Base-by-base conservation (phyloP, 495 filamentous ascomycete genomes). In the Aspergillus heteromorphus region DNA sequence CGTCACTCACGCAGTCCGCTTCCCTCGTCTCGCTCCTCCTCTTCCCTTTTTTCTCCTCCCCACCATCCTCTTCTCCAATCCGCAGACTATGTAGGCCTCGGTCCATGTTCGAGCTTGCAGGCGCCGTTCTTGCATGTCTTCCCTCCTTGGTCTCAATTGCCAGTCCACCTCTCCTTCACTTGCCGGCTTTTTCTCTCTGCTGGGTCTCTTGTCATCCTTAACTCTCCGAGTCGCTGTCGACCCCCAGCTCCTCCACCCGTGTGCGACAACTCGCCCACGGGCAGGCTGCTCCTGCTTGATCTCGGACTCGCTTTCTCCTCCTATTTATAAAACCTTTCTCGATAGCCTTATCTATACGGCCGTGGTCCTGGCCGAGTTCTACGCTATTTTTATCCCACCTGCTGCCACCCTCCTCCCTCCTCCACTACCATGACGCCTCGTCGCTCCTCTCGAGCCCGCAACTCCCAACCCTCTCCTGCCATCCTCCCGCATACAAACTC, bases 361-460 rank as follows among this genome's bases (percentile, higher is more conserved):
- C 30, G 45, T 48, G 21, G 21, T 52, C 45, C 16, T 50, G 30
- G 45, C 36, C 54, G 41, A 54, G 43, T 47, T 51, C 20, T 31
- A 45, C 42, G 23, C 48, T 63, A 53, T 40, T 49, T 42, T 45
- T 53, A 58, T 57, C 53, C 18, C 45, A 31, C 48, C 42, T 14
- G 43, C 31, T 40, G 40, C 18, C 56, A 45, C 14, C 20, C 20
- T 49, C 40, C 52, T 53, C 45, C 41, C n/a, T 53, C 27, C 10
- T 20, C 49, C 49, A 47, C 59, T 57, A 62, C 63, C 62, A 81
- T 81, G 74, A 86, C 88, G 63, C 87, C 91, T 63, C 87, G 93
- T 69, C 90, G 93, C 68, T 96, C 91, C 48, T 93, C 92, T 62
- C 85, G 93, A 73, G 89, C 91, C 74, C 90, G 91, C 69, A 83